Percentiles rank a stretch among this genome's conserved stretches.
phyloP scores from a whole-genome alignment of 768 basidiomycete species.

The Porphyrellus cyaneotinctus region DNA sequence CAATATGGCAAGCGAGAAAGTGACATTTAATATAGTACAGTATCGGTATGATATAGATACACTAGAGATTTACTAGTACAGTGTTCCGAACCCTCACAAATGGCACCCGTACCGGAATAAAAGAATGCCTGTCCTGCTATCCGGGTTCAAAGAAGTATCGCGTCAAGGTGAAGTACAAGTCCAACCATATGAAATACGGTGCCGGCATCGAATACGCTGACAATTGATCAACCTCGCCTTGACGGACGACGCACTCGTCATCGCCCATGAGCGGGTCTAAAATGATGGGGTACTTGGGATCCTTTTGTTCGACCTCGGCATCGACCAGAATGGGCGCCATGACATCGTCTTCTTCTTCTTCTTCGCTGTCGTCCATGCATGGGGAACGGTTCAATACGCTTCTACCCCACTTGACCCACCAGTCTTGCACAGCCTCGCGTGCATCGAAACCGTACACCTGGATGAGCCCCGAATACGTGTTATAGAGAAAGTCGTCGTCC shows the following conservation, averaged over 20 bases:
- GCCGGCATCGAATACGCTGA: not conserved
- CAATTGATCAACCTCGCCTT: constrained; percentile 5
- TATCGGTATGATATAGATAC: too few species aligned
- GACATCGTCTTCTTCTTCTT: not conserved
- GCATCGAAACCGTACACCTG: constrained; percentile 47
- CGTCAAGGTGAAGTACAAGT: not conserved
- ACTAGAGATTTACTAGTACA: too few species aligned
- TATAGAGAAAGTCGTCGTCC: constrained; percentile 37
- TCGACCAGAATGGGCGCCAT: constrained; percentile 1
- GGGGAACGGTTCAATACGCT: constrained; percentile 5
- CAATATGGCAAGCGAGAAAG: too few species aligned
- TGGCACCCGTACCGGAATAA: too few species aligned
- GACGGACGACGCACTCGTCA: constrained; percentile 5
- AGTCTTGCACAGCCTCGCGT: constrained; percentile 53
- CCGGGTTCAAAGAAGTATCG: not conserved
- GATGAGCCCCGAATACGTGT: constrained; percentile 48
- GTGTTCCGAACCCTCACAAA: too few species aligned
- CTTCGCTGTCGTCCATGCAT: not conserved
- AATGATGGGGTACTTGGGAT: constrained; percentile 3
- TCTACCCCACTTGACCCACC: constrained; percentile 55
- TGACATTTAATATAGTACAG: too few species aligned
- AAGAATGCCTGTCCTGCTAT: too few species aligned
- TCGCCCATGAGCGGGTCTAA: constrained; percentile 15
- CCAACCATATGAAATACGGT: not conserved
- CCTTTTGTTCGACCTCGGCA: constrained; percentile 11